Conservation (phyloP, 805 yeast species). For the Saturnispora hagleri region DNA sequence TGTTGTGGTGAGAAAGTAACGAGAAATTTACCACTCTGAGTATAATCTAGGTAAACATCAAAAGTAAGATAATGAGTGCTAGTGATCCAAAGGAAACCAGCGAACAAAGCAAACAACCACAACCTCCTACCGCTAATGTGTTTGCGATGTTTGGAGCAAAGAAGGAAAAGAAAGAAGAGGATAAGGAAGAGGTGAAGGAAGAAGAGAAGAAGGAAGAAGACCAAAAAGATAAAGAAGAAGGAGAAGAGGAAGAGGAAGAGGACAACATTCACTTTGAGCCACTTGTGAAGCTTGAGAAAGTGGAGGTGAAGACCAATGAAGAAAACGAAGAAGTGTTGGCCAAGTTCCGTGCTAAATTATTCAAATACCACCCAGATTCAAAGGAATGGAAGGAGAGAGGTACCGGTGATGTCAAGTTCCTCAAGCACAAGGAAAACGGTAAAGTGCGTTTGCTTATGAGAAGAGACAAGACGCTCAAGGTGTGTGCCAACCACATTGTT, state of each 20-base stretch:
- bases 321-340: slow-evolving; percentile 76
- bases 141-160: slow-evolving; percentile 95
- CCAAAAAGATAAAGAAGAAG: slow-evolving; percentile 28
- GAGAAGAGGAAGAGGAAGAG: slow-evolving; percentile 28
- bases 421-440: slow-evolving; percentile 73
- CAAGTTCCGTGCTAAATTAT: slow-evolving; percentile 91
- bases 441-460: slow-evolving; percentile 94
- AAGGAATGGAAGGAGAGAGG: slow-evolving; percentile 99
- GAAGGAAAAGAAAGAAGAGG: slow-evolving; percentile 53
- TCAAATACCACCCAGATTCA: slow-evolving; percentile 70
- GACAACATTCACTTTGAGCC: slow-evolving; percentile 92
- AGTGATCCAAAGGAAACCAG: slow-evolving; percentile 15
- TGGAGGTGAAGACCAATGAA: slow-evolving; percentile 92
- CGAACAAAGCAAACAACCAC: slow-evolving; percentile 22
- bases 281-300: slow-evolving; percentile 86
- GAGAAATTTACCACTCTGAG: neutral
- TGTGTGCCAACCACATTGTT: slow-evolving; percentile 94
- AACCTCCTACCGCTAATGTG: slow-evolving; percentile 72
- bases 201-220: slow-evolving; percentile 30
- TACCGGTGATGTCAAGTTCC: slow-evolving; percentile 94
- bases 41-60: neutral
- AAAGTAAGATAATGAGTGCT: slow-evolving; percentile 3
- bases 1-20: neutral
- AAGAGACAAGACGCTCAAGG: slow-evolving; percentile 96
- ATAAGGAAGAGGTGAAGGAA: slow-evolving; percentile 24